Evolutionary conservation across 495 filamentous ascomycete species (phyloP).

Genomic region (Podospora didyma): DNA sequence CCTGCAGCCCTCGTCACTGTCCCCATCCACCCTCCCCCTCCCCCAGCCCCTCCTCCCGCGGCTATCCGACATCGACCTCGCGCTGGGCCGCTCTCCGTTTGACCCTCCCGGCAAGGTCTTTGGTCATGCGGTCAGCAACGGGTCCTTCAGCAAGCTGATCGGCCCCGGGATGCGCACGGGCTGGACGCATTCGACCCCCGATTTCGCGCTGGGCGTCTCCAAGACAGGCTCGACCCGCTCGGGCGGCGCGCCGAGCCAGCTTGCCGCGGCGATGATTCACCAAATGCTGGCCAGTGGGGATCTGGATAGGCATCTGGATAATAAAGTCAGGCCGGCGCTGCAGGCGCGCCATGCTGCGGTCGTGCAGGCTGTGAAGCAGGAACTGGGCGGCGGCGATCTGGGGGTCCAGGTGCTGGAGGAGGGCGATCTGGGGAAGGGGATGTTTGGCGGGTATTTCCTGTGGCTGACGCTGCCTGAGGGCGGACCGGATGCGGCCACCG

Average conservation of each 20-base stretch:
- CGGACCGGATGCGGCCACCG: constrained; percentile 42
- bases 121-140: constrained; percentile 76
- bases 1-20: constrained; percentile 7
- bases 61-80: constrained; percentile 71
- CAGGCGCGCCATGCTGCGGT: constrained; percentile 51
- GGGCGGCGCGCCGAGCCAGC: constrained; percentile 72
- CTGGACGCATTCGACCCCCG: constrained; percentile 72
- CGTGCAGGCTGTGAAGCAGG: constrained; percentile 46
- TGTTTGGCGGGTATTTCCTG: constrained; percentile 75
- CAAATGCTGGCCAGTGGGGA: constrained; percentile 52
- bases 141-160: constrained; percentile 80
- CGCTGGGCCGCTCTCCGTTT: constrained; percentile 34
- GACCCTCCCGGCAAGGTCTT: constrained; percentile 40
- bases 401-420: constrained; percentile 45
- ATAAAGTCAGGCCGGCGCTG: constrained; percentile 50
- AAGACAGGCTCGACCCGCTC: constrained; percentile 68
- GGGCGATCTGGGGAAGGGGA: constrained; percentile 16
- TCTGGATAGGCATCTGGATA: constrained; percentile 40
- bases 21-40: background rate
- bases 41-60: constrained; percentile 48
- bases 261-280: constrained; percentile 61
- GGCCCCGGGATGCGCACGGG: constrained; percentile 75
- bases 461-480: constrained; percentile 63
- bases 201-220: constrained; percentile 61
- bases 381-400: constrained; percentile 57